phyloP scores from a whole-genome alignment of 1,284 basidiomycete genomes.

The Trichosporon coremiiforme region DNA sequence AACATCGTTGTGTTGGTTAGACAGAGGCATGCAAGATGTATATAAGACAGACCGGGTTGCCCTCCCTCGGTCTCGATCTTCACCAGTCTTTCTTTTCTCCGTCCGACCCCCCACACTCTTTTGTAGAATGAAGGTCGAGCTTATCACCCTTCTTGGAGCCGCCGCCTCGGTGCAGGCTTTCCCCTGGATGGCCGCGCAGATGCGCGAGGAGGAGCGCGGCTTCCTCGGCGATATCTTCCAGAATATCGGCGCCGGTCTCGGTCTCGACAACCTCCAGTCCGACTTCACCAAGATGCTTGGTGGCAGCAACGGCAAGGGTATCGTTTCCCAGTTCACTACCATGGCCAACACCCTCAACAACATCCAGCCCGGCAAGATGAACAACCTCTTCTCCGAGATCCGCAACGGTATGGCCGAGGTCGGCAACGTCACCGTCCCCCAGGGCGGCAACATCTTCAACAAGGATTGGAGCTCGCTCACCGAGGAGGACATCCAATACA shows the following conservation, averaged over 20 bases:
- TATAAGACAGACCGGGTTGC: not conserved
- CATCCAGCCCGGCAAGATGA: slow-evolving; percentile 20
- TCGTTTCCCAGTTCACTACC: slow-evolving; percentile 13
- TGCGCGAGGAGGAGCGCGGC: slow-evolving; percentile 19
- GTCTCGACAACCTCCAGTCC: slow-evolving; percentile 18
- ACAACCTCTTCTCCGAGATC: slow-evolving; percentile 20
- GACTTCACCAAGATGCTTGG: slow-evolving; percentile 28
- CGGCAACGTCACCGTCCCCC: slow-evolving; percentile 14
- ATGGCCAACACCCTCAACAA: slow-evolving; percentile 20
- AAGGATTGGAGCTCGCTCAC: slow-evolving; percentile 18
- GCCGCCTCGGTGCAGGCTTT: slow-evolving; percentile 20
- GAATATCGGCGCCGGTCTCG: slow-evolving; percentile 9
- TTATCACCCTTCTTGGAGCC: slow-evolving; percentile 22
- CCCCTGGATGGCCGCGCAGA: slow-evolving; percentile 28
- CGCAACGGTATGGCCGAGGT: slow-evolving; percentile 26
- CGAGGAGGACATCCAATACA: slow-evolving; percentile 19
- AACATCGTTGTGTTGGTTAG: not conserved
- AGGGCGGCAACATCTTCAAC: slow-evolving; percentile 10
- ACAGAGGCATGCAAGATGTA: not conserved
- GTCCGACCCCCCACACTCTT: slow-evolving; percentile 13
- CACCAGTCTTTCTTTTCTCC: slow-evolving; percentile 8
- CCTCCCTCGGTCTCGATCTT: not conserved
- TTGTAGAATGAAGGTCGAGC: slow-evolving; percentile 26
- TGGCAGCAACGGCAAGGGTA: slow-evolving; percentile 14
- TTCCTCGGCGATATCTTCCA: slow-evolving; percentile 20